Evolutionary conservation across 2,329 filamentous ascomycete genomes (phyloP), one percentile per base, ranked within the genome.

Genomic region (Beauveria sp.): DNA sequence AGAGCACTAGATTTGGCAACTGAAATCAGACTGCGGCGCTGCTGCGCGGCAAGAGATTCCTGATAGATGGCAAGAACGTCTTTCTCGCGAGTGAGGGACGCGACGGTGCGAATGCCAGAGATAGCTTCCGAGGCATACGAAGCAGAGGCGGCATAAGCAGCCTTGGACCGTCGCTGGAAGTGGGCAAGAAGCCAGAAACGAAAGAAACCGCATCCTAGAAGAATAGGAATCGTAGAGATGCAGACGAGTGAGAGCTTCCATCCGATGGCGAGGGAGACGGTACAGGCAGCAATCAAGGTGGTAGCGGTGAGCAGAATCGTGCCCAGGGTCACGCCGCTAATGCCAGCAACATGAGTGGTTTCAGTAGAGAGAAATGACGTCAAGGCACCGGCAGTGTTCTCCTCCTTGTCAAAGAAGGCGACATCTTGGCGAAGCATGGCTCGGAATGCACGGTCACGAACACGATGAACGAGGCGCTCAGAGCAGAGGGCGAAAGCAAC

Each of bases 101-200:
- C 93, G 10, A 98, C 93, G 2, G 95, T 98, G 57, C 93, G 89
- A 66, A 98, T 97, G 7, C 93, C 90, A 2, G 91, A 93, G 38
- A 96, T 96, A 49, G 93, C 93, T 74, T 99, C 95, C 52, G 93
- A 95, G 12, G 95, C 95, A 70, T 89, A 96, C 61, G 87, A 88
- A 8, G 93, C 93, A 62, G 91, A 93, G 62, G 82, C 78, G 70
- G 91, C 83, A 71, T 98, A 93, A 4, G 91, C 87, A 66, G 81
- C 80, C 78, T 95, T 96, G 1, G 91, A 87, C 26, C 90, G 88
- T 43, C 81, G 81, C 75, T 90, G 89, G 78, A 91, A 96, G 65
- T 86, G 83, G 1, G 90, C 86, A 24, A 96, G 81, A 75, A 95
- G 87, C 75, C 86, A 93, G 76, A 97, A 96, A 3, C 92, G 86